phyloP scores from a whole-genome alignment of 495 filamentous ascomycete genomes.

The Daldinia childiae region DNA sequence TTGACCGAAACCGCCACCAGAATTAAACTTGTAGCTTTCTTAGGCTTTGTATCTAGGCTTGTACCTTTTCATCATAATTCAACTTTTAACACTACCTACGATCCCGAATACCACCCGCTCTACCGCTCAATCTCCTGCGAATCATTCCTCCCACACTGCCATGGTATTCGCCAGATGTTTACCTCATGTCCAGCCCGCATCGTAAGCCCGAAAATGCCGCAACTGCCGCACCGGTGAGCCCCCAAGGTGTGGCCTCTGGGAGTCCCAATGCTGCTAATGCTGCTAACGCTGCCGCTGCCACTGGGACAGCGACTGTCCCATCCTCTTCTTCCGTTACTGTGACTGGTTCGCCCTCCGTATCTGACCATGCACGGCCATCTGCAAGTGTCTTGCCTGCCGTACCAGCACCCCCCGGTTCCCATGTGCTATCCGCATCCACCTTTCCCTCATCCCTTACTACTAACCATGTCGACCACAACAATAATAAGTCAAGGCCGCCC shows the following conservation, averaged over 20 bases:
- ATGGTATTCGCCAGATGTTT: slow-evolving; percentile 57
- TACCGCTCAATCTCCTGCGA: slow-evolving; percentile 27
- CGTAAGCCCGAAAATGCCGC: slow-evolving; percentile 59
- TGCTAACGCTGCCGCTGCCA: slow-evolving; percentile 35
- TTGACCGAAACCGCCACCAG: slow-evolving; percentile 41
- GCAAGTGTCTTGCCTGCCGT: slow-evolving; percentile 42
- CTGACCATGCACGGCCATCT: slow-evolving; percentile 42
- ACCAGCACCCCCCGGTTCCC: slow-evolving; percentile 40
- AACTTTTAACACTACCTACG: slow-evolving; percentile 22
- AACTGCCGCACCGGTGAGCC: slow-evolving; percentile 59
- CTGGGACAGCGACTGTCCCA: slow-evolving; percentile 42
- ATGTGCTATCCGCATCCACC: slow-evolving; percentile 41
- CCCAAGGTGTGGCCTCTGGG: slow-evolving; percentile 45
- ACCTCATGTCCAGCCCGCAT: slow-evolving; percentile 61
- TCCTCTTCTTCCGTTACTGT: slow-evolving; percentile 34
- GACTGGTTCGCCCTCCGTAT: slow-evolving; percentile 43
- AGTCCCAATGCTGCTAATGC: slow-evolving; percentile 37
- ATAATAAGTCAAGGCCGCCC: slow-evolving; percentile 59
- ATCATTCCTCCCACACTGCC: slow-evolving; percentile 48
- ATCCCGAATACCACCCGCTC: slow-evolving; percentile 37
- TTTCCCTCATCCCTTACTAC: slow-evolving; percentile 40
- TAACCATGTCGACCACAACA: slow-evolving; percentile 50
- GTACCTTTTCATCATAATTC: slow-evolving; percentile 42
- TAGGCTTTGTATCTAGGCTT: slow-evolving; percentile 21
- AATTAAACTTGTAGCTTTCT: slow-evolving; percentile 31